Evolutionary conservation across 257 asterid species (phyloP), one percentile per base, ranked within the genome.

Genomic region (Penstemon eatonii): DNA sequence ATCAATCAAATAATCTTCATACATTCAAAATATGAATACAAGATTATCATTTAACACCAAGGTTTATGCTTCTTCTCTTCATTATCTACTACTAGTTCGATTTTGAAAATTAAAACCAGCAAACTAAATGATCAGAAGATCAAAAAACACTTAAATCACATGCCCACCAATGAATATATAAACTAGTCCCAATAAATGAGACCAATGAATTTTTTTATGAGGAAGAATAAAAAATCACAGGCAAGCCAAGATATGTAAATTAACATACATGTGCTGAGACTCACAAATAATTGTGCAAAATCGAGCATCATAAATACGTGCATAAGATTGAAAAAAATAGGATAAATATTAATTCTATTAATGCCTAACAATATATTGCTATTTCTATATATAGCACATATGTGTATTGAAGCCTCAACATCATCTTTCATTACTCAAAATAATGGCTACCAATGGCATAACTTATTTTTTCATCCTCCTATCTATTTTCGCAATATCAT

Each of bases 361-460:
- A 25, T 25, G 33, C 55, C 33, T 25, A 25, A 25, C 33, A 25
- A 25, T 25, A 25, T 25, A 25, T 25, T 25, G 33, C 33, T 25
- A 25, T 13, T 6, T 39, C 18, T 53, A 6, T 33, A 13, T 8
- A 19, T 4, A 55, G 9, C 40, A 7, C 18, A 55, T 46, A 19
- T 39, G 46, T 5, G 33, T 25, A 5, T 56, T 46, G 66, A 25
- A 68, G 63, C 55, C 13, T 15, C 66, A 46, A 46, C 49, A 69
- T 0, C 8, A 68, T 1, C 12, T 46, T 50, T 63, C 57, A 44
- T 33, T 15, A 9, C 13, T 38, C 5, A 15, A 51, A n/a, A 6
- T 12, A 8, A 77, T 77, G 69, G 25, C 64, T 55, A 55, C 52
- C 36, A 11, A 8, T 1, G 45, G 37, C 38, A 57, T 61, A 8